A percentile compares a stretch with the other conserved stretches of the same genome.
These are phyloP conservation scores for Aureobasidium leucospermi DNA, from an alignment of 2,329 filamentous ascomycete species.

Conservation along the genomic window DNA sequence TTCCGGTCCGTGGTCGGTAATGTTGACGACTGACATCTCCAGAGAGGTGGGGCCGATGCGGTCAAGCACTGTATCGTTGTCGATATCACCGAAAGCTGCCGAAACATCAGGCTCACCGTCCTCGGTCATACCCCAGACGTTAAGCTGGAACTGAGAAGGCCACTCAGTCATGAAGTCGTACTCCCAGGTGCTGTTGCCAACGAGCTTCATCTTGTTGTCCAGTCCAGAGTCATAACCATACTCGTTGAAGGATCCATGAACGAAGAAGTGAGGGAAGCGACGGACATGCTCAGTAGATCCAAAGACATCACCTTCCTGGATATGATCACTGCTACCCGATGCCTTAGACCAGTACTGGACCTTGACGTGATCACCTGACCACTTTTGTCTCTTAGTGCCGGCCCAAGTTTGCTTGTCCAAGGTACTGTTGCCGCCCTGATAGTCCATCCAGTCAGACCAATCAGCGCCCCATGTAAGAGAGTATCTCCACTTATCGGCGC, in stretches of 20 bases:
- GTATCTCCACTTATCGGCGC: constrained; percentile 57
- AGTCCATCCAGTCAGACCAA: constrained; percentile 53
- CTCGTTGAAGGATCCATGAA: constrained; percentile 56
- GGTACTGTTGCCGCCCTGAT: constrained; percentile 45
- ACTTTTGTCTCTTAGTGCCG: constrained; percentile 50
- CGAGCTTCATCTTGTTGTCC: constrained; percentile 44
- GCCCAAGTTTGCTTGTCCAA: constrained; percentile 48
- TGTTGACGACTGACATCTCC: constrained; percentile 50
- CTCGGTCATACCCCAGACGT: constrained; percentile 60
- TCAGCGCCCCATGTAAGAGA: constrained; percentile 53
- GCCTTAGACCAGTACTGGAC: constrained; percentile 57
- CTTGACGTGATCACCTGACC: constrained; percentile 55
- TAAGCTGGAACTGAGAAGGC: constrained; percentile 55
- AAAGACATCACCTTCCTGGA: constrained; percentile 52
- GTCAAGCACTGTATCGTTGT: constrained; percentile 54
- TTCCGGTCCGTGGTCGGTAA: constrained; percentile 47
- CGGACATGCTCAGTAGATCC: constrained; percentile 34
- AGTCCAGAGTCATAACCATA: constrained; percentile 58
- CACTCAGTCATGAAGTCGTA: constrained; percentile 58
- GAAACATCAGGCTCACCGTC: constrained; percentile 57
- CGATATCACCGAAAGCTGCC: constrained; percentile 55
- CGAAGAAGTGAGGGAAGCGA: constrained; percentile 55
- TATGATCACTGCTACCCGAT: constrained; percentile 52
- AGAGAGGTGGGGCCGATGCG: constrained; percentile 54
- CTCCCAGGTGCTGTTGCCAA: constrained; percentile 48